phyloP scores from a whole-genome alignment of 2,329 filamentous ascomycete genomes.

The Microdochium bolleyi region DNA sequence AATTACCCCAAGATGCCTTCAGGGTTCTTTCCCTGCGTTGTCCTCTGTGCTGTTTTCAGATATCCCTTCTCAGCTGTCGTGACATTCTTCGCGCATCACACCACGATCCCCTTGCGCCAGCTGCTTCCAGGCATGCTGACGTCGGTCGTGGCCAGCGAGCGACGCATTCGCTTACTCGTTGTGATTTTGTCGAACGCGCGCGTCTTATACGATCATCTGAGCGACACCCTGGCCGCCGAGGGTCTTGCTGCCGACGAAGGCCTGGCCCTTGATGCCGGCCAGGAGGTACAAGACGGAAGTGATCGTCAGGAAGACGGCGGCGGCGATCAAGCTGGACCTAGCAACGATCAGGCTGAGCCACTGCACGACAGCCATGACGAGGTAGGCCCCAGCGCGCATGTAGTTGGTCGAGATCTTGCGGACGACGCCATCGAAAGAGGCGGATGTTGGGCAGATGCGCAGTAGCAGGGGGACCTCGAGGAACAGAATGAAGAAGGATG shows the following conservation, averaged over 20 bases:
- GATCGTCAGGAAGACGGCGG: constrained; percentile 71
- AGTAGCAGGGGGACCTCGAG: constrained; percentile 90
- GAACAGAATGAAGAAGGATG: constrained; percentile 69
- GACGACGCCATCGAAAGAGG: constrained; percentile 81
- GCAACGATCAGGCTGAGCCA: constrained; percentile 67
- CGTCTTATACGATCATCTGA: constrained; percentile 85
- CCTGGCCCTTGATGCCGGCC: constrained; percentile 74
- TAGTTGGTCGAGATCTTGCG: constrained; percentile 93
- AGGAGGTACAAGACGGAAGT: constrained; percentile 74
- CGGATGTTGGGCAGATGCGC: constrained; percentile 92
- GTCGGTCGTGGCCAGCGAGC: no score
- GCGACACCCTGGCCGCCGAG: constrained; percentile 88
- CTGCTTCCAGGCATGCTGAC: no score
- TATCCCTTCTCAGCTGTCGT: no score
- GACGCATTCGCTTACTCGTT: neutral
- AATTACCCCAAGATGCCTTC: no score
- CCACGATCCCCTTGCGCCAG: no score
- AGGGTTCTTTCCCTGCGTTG: no score
- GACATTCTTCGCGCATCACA: no score
- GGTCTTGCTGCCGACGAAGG: constrained; percentile 89
- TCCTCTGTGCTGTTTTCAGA: no score
- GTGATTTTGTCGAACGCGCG: constrained; percentile 2
- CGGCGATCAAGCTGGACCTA: constrained; percentile 72
- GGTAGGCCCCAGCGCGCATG: constrained; percentile 87
- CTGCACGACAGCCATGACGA: constrained; percentile 71